Conservation (phyloP, 148 eudicot species). For the Heliamphora exappendiculata region DNA sequence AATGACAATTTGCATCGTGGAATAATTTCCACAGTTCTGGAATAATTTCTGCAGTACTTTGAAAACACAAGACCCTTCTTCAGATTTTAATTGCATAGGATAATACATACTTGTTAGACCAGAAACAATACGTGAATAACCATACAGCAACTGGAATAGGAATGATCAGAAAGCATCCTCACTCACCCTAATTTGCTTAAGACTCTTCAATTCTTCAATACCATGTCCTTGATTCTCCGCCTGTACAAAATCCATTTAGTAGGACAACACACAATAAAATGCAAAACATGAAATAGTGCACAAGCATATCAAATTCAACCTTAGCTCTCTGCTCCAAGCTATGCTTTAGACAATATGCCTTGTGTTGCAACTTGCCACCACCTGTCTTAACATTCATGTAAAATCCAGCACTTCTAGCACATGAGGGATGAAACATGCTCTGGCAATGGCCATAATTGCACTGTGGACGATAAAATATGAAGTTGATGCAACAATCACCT, state of each 20-base stretch:
- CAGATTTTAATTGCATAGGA: neutral
- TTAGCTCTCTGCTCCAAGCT: slow-evolving; percentile 85
- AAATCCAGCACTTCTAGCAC: slow-evolving; percentile 86
- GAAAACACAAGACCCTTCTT: neutral
- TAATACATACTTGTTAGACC: neutral
- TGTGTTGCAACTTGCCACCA: slow-evolving; percentile 77
- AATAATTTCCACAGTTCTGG: neutral
- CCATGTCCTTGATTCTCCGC: slow-evolving; percentile 74
- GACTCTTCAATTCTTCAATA: slow-evolving; percentile 66
- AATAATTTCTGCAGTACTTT: neutral
- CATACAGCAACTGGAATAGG: neutral
- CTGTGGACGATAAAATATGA: slow-evolving; percentile 29
- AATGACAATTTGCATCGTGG: neutral
- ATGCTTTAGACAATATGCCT: slow-evolving; percentile 89
- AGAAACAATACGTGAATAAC: neutral
- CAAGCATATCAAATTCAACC: slow-evolving; percentile 33
- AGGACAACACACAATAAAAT: neutral
- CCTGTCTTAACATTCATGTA: slow-evolving; percentile 55
- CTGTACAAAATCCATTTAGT: slow-evolving; percentile 25
- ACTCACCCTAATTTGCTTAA: slow-evolving; percentile 89
- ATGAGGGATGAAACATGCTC: slow-evolving; percentile 73
- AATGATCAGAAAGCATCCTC: neutral
- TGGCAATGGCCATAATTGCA: slow-evolving; percentile 91
- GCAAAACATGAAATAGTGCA: neutral
- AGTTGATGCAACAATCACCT: slow-evolving; percentile 8